phyloP scores from a whole-genome alignment of 805 yeast species.

The Zygotorulaspora florentina region DNA sequence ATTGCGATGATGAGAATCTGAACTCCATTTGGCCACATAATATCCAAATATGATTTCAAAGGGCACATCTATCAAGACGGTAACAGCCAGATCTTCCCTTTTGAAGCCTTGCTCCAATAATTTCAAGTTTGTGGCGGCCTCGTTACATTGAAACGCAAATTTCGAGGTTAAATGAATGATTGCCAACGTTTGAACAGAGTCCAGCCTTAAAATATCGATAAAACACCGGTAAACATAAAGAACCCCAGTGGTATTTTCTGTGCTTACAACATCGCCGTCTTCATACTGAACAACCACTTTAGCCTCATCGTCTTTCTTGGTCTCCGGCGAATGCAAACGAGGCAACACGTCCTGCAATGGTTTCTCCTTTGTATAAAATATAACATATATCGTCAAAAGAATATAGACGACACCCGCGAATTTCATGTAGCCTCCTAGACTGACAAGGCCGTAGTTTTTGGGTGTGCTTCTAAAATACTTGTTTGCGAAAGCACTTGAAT shows the following conservation, averaged over 20 bases:
- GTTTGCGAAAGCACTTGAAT: constrained; percentile 89
- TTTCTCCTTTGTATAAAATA: constrained; percentile 64
- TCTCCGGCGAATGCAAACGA: not conserved
- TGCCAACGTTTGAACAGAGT: constrained; percentile 70
- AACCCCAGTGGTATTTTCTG: constrained; percentile 36
- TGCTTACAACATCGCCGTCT: constrained; percentile 30
- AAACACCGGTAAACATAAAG: constrained; percentile 58
- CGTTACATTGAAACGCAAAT: constrained; percentile 92
- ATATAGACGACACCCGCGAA: constrained; percentile 76
- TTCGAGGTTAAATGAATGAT: constrained; percentile 74
- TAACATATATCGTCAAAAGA: constrained; percentile 57
- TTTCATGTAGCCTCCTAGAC: constrained; percentile 68
- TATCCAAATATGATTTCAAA: constrained; percentile 93
- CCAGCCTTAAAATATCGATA: constrained; percentile 62
- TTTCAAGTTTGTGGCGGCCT: constrained; percentile 90
- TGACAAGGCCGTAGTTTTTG: constrained; percentile 56
- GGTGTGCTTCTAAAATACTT: constrained; percentile 68
- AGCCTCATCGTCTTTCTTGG: constrained; percentile 19
- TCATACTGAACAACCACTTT: constrained; percentile 17
- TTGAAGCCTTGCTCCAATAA: constrained; percentile 86
- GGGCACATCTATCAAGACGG: constrained; percentile 92
- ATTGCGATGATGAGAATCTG: constrained; percentile 42
- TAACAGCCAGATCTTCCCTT: constrained; percentile 88
- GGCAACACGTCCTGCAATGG: constrained; percentile 40
- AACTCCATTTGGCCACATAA: constrained; percentile 92